Evolutionary conservation across 768 basidiomycete species (phyloP).

Genomic region (Pleurotus giganteus): DNA sequence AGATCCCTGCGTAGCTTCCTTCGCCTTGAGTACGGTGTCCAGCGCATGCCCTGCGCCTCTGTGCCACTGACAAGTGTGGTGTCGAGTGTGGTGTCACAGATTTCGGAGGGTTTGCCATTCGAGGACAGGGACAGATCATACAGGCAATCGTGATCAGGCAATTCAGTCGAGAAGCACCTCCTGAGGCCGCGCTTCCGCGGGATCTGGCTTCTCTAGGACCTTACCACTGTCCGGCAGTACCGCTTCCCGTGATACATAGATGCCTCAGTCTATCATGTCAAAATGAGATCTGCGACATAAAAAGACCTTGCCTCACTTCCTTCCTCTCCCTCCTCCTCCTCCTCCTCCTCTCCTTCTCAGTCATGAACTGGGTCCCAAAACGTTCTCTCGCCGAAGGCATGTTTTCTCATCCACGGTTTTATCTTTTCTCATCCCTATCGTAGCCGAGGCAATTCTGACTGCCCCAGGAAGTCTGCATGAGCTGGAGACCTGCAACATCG

Average conservation of each 20-base stretch:
- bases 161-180: background rate
- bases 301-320: background rate
- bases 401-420: background rate
- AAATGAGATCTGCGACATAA: slow-evolving; percentile 11
- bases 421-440: slow-evolving; percentile 6
- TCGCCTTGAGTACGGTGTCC: too few relatives aligned
- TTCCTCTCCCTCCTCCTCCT: background rate
- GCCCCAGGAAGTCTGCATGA: slow-evolving; percentile 41
- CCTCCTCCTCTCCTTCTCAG: slow-evolving; percentile 13
- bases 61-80: too few relatives aligned
- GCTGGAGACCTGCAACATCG: slow-evolving; percentile 38
- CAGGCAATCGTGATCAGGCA: background rate
- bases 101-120: background rate
- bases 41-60: too few relatives aligned
- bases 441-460: slow-evolving; percentile 34
- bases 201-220: background rate
- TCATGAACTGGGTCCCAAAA: slow-evolving; percentile 28
- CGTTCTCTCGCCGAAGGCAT: slow-evolving; percentile 28
- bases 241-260: slow-evolving; percentile 8
- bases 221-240: slow-evolving; percentile 5
- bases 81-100: background rate
- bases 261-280: background rate
- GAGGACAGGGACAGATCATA: background rate
- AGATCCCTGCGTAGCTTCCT: too few relatives aligned
- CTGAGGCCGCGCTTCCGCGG: slow-evolving; percentile 1